Conservation (phyloP, 768 basidiomycete genomes). For the Rhizopogon salebrosus region DNA sequence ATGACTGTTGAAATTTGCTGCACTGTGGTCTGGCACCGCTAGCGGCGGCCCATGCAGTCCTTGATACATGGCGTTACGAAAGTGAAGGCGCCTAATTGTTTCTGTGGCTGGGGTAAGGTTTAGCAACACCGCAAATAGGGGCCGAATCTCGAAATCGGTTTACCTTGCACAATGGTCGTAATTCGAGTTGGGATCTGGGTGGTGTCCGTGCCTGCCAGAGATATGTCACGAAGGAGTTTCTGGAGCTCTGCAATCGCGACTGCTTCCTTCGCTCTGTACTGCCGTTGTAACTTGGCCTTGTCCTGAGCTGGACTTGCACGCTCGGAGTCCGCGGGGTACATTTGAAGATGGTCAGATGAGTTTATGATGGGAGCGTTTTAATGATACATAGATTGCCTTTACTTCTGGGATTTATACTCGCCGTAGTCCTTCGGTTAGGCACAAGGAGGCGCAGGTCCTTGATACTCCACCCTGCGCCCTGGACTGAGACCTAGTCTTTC, state of each 20-base stretch:
- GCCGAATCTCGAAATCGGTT: background rate
- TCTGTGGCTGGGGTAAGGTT: background rate
- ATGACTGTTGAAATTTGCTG: background rate
- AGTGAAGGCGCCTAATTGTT: background rate
- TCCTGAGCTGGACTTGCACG: background rate
- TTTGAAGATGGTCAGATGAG: background rate
- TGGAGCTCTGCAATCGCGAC: background rate
- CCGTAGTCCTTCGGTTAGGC: background rate
- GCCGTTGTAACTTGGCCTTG: background rate
- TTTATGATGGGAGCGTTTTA: background rate
- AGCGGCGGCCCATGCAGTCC: background rate
- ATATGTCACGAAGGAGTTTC: background rate
- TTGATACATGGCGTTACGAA: background rate
- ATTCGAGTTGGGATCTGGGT: background rate
- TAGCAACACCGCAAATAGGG: background rate
- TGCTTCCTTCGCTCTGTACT: background rate
- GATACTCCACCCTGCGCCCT: too few species aligned
- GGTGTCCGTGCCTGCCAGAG: background rate
- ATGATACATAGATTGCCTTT: background rate
- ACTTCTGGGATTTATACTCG: background rate
- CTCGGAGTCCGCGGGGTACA: background rate
- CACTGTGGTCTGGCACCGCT: background rate
- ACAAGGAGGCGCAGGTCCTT: background rate
- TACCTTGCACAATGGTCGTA: background rate
- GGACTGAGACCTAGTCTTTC: too few species aligned